A percentile compares a stretch with the other conserved stretches of the same genome.
Evolutionary conservation across 2,329 filamentous ascomycete species (phyloP).

Genomic region (Trichoderma sp.): DNA sequence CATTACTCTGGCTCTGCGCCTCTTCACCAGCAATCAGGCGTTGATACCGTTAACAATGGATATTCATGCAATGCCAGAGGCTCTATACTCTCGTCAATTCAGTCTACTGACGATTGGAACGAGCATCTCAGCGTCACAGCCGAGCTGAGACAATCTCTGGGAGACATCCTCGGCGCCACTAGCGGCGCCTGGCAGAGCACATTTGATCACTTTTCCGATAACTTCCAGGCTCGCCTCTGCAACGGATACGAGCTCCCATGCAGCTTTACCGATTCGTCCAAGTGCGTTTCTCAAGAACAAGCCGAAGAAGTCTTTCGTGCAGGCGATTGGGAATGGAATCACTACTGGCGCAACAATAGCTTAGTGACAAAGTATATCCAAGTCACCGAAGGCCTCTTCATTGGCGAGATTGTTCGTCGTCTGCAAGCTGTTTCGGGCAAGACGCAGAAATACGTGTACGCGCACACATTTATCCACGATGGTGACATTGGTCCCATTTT

Average conservation of each 20-base stretch:
- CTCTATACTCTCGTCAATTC: constrained; percentile 4
- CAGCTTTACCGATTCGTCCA: constrained; percentile 15
- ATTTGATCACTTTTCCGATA: constrained; percentile 26
- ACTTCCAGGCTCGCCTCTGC: constrained; percentile 21
- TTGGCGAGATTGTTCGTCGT: constrained; percentile 13
- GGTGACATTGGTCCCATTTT: constrained; percentile 11
- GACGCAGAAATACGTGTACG: constrained; percentile 14
- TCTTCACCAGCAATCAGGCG: constrained; percentile 16
- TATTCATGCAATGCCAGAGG: constrained; percentile 11
- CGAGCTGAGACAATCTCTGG: constrained; percentile 7
- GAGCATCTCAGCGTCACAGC: constrained; percentile 19
- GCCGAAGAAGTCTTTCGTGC: constrained; percentile 23
- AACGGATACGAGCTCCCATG: constrained; percentile 22
- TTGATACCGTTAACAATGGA: constrained; percentile 16
- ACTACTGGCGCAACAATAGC: constrained; percentile 24
- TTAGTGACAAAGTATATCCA: constrained; percentile 12
- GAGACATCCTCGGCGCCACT: constrained; percentile 11
- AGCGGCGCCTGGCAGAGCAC: constrained; percentile 20
- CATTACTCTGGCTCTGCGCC: constrained; percentile 3
- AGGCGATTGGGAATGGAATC: constrained; percentile 22
- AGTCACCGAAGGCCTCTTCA: constrained; percentile 14
- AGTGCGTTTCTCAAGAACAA: constrained; percentile 8
- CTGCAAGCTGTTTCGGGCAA: not conserved
- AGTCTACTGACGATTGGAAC: constrained; percentile 14
- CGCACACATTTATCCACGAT: constrained; percentile 21